Evolutionary conservation across 2,329 filamentous ascomycete genomes (phyloP).

Genomic region (Pestalotiopsis sp.): DNA sequence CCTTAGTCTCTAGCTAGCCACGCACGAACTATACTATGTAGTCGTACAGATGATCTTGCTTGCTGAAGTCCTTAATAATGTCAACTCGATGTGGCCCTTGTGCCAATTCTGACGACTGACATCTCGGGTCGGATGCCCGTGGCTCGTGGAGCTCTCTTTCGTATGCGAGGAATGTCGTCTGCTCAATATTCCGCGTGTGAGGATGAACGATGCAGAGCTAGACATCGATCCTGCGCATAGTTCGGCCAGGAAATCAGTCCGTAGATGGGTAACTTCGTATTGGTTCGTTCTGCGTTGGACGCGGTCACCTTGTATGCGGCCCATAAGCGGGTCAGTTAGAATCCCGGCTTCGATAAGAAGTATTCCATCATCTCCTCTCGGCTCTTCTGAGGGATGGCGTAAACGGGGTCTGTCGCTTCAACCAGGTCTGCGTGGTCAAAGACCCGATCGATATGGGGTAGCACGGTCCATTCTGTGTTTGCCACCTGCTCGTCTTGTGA

Average conservation of each 20-base stretch:
- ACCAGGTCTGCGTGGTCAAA: conserved; percentile 74
- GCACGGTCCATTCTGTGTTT: conserved; percentile 37
- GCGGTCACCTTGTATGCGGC: conserved; percentile 32
- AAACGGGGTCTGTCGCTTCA: conserved; percentile 76
- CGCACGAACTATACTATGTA: neutral
- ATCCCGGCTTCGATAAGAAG: conserved; percentile 60
- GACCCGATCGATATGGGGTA: conserved; percentile 56
- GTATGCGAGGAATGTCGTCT: neutral
- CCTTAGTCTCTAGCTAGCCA: neutral
- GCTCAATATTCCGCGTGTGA: neutral
- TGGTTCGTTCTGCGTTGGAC: conserved; percentile 29
- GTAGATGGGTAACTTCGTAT: conserved; percentile 19
- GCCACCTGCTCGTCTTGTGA: conserved; percentile 39
- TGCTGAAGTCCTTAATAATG: neutral
- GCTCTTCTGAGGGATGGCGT: conserved; percentile 73
- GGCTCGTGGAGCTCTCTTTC: neutral
- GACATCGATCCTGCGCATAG: conserved; percentile 2
- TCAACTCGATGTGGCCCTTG: neutral
- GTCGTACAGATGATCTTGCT: neutral
- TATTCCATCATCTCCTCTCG: conserved; percentile 66
- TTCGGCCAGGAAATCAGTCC: neutral
- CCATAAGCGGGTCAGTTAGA: conserved; percentile 47
- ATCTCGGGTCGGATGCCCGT: neutral
- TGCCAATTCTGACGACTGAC: neutral
- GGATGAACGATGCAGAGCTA: neutral